phyloP scores from a whole-genome alignment of 371 early-diverging fungal species.

The Gilbertella persicaria region DNA sequence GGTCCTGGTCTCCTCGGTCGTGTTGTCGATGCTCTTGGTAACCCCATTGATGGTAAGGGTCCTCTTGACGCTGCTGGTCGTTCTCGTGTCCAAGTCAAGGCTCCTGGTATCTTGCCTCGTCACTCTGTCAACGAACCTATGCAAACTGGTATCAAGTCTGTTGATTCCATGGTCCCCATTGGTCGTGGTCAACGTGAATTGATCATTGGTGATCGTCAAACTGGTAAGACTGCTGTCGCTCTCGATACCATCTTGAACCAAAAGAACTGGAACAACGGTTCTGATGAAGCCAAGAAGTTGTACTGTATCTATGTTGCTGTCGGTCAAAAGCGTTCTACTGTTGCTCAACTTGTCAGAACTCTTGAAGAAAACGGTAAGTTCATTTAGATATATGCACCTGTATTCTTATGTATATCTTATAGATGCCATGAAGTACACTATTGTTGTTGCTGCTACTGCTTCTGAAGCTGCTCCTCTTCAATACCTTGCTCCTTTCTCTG shows the following conservation, averaged over 20 bases:
- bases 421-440: conserved; percentile 81
- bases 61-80: conserved; percentile 81
- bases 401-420: too few relatives aligned
- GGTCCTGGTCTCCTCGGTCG: conserved; percentile 93
- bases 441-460: conserved; percentile 96
- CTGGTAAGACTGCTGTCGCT: conserved; percentile 96
- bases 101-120: conserved; percentile 96
- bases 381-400: too few relatives aligned
- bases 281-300: conserved; percentile 56
- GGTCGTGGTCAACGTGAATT: conserved; percentile 99
- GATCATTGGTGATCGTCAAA: conserved; percentile 98
- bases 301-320: conserved; percentile 98
- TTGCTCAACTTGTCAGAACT: conserved; percentile 96
- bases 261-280: conserved; percentile 87
- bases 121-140: conserved; percentile 96
- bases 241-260: conserved; percentile 97
- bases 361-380: conserved; percentile 79
- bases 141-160: conserved; percentile 98
- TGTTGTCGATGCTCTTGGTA: conserved; percentile 96
- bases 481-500: conserved; percentile 96
- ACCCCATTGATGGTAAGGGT: conserved; percentile 98
- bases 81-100: conserved; percentile 94
- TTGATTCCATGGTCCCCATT: conserved; percentile 98
- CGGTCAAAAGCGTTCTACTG: conserved; percentile 97
- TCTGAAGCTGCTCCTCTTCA: conserved; percentile 96